These are phyloP conservation scores for Apiotrichum laibachii DNA, from an alignment of 1,284 basidiomycete species.

Conservation along the genomic window DNA sequence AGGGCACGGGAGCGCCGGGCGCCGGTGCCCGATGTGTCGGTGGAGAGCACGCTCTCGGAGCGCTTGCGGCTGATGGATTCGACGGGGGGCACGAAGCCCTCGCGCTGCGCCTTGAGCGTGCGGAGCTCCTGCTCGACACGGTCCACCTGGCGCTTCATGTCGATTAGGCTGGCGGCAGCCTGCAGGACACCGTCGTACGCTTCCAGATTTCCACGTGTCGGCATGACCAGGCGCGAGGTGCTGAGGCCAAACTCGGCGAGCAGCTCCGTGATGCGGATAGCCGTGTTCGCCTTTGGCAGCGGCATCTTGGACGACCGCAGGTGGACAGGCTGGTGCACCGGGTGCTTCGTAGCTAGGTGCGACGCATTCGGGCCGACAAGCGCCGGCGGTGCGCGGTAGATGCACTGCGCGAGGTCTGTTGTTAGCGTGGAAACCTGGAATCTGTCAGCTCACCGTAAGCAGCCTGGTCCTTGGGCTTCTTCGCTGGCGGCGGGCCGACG, in stretches of 20 bases:
- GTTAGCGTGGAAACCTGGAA: constrained; percentile 1
- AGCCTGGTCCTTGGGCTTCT: constrained; percentile 37
- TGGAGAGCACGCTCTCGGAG: constrained; percentile 35
- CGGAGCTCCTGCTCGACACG: constrained; percentile 77
- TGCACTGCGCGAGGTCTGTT: constrained; percentile 43
- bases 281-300: constrained; percentile 67
- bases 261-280: constrained; percentile 66
- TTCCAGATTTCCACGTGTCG: constrained; percentile 72
- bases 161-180: constrained; percentile 68
- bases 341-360: constrained; percentile 41
- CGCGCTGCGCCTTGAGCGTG: constrained; percentile 65
- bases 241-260: constrained; percentile 72
- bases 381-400: constrained; percentile 40
- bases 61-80: constrained; percentile 22
- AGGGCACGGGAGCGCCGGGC: constrained; percentile 15
- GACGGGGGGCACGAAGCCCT: constrained; percentile 43
- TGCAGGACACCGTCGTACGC: constrained; percentile 70
- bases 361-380: constrained; percentile 28
- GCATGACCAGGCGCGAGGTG: constrained; percentile 80
- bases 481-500: constrained; percentile 27
- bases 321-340: constrained; percentile 65
- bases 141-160: constrained; percentile 84
- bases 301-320: constrained; percentile 81
- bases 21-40: constrained; percentile 33
- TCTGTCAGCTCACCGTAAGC: constrained; percentile 12